Percentiles rank a stretch among this genome's conserved stretches.
phyloP scores from a whole-genome alignment of 495 filamentous ascomycete species.

The Xylaria acuta region DNA sequence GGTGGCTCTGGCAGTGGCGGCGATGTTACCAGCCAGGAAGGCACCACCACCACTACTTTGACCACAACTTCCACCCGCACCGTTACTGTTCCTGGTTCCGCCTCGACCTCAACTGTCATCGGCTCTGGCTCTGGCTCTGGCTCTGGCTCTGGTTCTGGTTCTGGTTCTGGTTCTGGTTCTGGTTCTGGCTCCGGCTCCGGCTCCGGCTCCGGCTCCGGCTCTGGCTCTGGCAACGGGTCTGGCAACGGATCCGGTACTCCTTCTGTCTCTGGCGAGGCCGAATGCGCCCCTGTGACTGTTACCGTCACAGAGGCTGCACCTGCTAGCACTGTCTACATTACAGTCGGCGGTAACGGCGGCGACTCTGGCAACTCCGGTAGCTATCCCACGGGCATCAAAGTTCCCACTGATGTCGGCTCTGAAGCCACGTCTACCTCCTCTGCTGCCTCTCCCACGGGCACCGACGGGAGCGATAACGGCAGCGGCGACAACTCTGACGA shows the following conservation, averaged over 20 bases:
- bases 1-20: conserved; percentile 12
- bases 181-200: conserved; percentile 27
- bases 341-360: conserved; percentile 24
- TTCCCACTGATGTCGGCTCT: conserved; percentile 21
- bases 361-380: conserved; percentile 6
- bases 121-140: conserved; percentile 32
- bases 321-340: conserved; percentile 52
- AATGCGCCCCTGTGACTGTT: conserved; percentile 42
- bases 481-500: conserved; percentile 22
- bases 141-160: conserved; percentile 31
- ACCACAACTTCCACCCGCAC: conserved; percentile 51
- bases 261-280: conserved; percentile 31
- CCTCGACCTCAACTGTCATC: conserved; percentile 26
- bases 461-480: conserved; percentile 24
- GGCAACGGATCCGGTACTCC: conserved; percentile 21
- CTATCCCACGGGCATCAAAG: conserved; percentile 21
- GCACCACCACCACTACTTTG: conserved; percentile 46
- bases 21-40: conserved; percentile 30
- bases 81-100: conserved; percentile 41
- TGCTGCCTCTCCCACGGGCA: conserved; percentile 26
- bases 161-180: too few species aligned
- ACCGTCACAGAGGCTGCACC: conserved; percentile 46
- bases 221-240: conserved; percentile 30
- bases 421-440: conserved; percentile 17
- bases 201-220: conserved; percentile 28